phyloP scores from a whole-genome alignment of 169 alveolate genomes.

The Theileria sp. region DNA sequence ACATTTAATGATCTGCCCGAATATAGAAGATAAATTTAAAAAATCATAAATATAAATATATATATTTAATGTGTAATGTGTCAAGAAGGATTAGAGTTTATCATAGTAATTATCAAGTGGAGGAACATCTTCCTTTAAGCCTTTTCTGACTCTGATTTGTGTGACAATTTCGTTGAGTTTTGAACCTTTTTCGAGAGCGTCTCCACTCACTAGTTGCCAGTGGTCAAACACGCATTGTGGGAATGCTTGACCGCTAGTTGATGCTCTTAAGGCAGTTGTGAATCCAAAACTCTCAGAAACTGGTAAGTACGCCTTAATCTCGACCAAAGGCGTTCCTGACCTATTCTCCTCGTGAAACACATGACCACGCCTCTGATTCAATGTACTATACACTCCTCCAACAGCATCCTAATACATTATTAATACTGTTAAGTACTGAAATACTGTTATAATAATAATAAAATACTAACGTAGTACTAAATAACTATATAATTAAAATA shows the following conservation, averaged over 20 bases:
- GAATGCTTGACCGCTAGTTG: conserved; percentile 99
- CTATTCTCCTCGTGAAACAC: conserved; percentile 96
- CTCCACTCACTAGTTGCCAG: conserved; percentile 96
- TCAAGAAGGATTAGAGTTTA: conserved; percentile 83
- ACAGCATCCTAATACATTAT: conserved; percentile 82
- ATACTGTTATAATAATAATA: not conserved
- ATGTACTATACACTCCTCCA: conserved; percentile 95
- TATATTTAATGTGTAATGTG: too few species aligned
- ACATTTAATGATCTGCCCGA: not conserved
- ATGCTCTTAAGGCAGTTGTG: conserved; percentile 97
- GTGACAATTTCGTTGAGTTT: conserved; percentile 91
- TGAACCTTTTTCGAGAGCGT: conserved; percentile 96
- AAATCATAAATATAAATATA: too few species aligned
- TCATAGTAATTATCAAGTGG: conserved; percentile 93
- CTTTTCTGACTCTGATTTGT: conserved; percentile 96
- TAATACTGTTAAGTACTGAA: not conserved
- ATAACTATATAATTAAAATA: not conserved
- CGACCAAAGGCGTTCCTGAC: conserved; percentile 96
- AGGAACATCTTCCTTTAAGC: conserved; percentile 95
- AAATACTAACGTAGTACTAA: too few species aligned
- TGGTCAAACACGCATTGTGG: conserved; percentile 99
- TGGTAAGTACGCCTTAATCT: conserved; percentile 97
- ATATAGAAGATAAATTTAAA: too few species aligned
- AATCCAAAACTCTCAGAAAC: conserved; percentile 99
- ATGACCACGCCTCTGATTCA: conserved; percentile 97